phyloP scores from a whole-genome alignment of 2,329 filamentous ascomycete species.

The Penicillium sp. region DNA sequence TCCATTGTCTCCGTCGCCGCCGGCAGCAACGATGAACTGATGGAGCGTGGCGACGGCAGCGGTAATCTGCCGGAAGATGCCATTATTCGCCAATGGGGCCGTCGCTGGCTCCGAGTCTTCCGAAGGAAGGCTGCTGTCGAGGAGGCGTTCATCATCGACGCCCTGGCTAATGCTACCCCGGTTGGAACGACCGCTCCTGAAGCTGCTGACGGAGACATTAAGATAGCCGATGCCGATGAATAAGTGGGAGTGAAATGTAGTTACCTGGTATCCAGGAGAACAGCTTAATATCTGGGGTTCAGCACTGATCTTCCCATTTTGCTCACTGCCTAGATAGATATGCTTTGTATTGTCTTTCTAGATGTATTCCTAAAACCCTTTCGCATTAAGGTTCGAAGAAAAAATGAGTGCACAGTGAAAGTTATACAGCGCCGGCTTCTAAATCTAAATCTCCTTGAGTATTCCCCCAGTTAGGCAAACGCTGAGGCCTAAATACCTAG shows the following conservation, averaged over 20 bases:
- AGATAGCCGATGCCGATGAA: slow-evolving; percentile 27
- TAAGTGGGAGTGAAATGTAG: neutral
- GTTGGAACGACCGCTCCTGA: slow-evolving; percentile 35
- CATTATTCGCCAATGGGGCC: slow-evolving; percentile 72
- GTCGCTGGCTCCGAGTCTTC: slow-evolving; percentile 82
- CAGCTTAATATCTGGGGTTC: neutral
- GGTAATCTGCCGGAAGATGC: slow-evolving; percentile 51
- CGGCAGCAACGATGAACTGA: slow-evolving; percentile 67
- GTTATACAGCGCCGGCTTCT: neutral
- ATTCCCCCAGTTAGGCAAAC: neutral
- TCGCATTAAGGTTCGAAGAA: neutral
- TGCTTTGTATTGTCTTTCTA: too few relatives aligned
- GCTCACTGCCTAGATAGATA: neutral
- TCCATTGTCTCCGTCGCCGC: slow-evolving; percentile 65
- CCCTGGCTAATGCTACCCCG: slow-evolving; percentile 46
- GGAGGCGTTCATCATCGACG: slow-evolving; percentile 62
- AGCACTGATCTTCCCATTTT: slow-evolving; percentile 1
- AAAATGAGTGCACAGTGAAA: neutral
- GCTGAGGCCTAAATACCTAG: neutral
- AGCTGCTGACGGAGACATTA: slow-evolving; percentile 28
- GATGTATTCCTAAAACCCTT: too few relatives aligned
- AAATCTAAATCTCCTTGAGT: neutral
- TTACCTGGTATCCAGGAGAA: neutral
- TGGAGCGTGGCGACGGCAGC: slow-evolving; percentile 59
- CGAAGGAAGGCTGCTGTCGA: slow-evolving; percentile 76